Conservation (phyloP, 169 alveolate species). For the Plasmodium cynomolgi region DNA sequence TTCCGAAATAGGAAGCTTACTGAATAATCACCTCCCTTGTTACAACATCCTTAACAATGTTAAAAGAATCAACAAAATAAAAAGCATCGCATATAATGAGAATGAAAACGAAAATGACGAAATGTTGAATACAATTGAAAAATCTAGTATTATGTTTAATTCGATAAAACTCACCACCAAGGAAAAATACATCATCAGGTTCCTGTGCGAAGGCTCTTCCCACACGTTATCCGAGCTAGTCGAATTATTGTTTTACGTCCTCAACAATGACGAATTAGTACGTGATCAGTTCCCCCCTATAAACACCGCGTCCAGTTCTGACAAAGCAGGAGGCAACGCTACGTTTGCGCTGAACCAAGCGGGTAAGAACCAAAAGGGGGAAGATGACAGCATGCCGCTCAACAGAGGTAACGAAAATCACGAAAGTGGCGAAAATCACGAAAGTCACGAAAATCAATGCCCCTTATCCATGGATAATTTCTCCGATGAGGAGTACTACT, state of each 20-base stretch:
- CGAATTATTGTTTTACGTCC: constrained; percentile 35
- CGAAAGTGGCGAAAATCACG: not conserved
- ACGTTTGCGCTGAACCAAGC: not conserved
- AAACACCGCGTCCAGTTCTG: not conserved
- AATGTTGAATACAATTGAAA: constrained; percentile 48
- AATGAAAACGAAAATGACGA: constrained; percentile 62
- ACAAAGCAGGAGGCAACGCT: not conserved
- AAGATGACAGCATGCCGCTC: not conserved
- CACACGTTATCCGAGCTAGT: constrained; percentile 37
- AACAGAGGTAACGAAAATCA: not conserved
- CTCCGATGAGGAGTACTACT: constrained; percentile 45
- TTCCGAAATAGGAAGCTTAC: constrained; percentile 11
- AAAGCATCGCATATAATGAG: constrained; percentile 37
- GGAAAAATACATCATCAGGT: constrained; percentile 56
- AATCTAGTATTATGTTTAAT: constrained; percentile 62
- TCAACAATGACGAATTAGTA: constrained; percentile 50
- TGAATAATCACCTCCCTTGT: constrained; percentile 56
- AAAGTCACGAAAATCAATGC: not conserved
- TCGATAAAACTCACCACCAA: constrained; percentile 20
- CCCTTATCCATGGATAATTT: constrained; percentile 32
- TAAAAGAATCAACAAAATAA: constrained; percentile 59
- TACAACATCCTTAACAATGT: constrained; percentile 44
- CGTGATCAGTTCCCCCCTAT: constrained; percentile 44
- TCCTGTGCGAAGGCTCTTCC: constrained; percentile 57
- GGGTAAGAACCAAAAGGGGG: not conserved